Evolutionary conservation across 192 early-diverging fungal genomes (phyloP), one percentile per base, ranked within the genome.

Genomic region (Obelidium mucronatum): DNA sequence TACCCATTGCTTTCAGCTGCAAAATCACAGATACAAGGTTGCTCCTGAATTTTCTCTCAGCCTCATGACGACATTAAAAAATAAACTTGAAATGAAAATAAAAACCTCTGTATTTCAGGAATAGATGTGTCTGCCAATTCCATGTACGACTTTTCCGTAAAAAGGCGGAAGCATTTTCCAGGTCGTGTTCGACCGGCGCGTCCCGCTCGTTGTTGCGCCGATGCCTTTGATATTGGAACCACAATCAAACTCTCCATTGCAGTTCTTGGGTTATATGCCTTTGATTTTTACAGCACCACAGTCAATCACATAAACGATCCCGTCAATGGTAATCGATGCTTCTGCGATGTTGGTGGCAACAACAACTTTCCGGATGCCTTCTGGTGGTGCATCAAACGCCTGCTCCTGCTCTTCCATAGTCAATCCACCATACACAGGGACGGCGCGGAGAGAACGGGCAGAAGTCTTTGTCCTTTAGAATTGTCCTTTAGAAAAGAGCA

Each of bases 311-410:
- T 88, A 93, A 3, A 88, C 88, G 24, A 94, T 90, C 0, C 91
- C 92, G 33, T 91, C 89, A 53, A 95, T 87, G 0, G 93, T 93
- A 3, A 94, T 83, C 2, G 90, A 92, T 2, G 94, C 93, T 73
- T 97, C 96, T 2, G 95, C 95, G 35, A 96, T 89, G 64, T 96
- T 97, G 13, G 96, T 97, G 0, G 97, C 87, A 1, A 99, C 89
- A 0, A 99, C 85, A 0, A 97, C 90, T 74, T 96, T 97, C 11
- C 97, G 87, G 2, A 82, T 85, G 6, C 86, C 83, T 1, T 64
- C 40, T 1, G 85, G 77, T 2, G 85, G 75, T 0, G 89, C 82
- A 51, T 92, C 86, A 79, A 94, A 93, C 2, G 91, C 87, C 26
- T 77, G 78, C 60, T 85, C 48, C 81, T 92, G 92, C 40, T 93